Conservation (phyloP, 2,329 filamentous ascomycete genomes). For the Emergomyces orientalis region DNA sequence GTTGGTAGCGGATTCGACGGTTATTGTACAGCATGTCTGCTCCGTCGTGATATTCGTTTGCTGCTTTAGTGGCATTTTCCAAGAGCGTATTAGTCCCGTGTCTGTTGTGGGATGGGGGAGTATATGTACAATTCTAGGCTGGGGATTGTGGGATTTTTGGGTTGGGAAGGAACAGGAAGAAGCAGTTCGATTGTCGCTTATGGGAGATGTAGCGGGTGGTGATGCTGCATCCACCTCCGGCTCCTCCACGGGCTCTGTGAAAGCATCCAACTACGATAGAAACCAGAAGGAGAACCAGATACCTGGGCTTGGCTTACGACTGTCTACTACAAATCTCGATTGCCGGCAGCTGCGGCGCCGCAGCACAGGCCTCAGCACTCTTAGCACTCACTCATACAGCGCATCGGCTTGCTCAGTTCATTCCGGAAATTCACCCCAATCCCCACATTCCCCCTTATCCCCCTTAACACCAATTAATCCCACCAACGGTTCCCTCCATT, state of each 20-base stretch:
- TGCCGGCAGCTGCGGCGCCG: slow-evolving; percentile 22
- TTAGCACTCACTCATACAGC: slow-evolving; percentile 43
- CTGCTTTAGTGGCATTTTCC: slow-evolving; percentile 83
- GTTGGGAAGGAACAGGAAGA: slow-evolving; percentile 58
- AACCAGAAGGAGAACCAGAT: slow-evolving; percentile 24
- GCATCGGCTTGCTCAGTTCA: slow-evolving; percentile 49
- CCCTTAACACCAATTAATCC: slow-evolving; percentile 17
- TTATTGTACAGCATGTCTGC: slow-evolving; percentile 94
- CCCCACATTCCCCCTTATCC: slow-evolving; percentile 20
- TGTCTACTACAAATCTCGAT: slow-evolving; percentile 30
- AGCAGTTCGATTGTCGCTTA: slow-evolving; percentile 27
- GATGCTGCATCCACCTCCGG: slow-evolving; percentile 8
- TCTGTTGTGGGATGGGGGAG: slow-evolving; percentile 79
- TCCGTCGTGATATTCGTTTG: slow-evolving; percentile 91
- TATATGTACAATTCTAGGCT: slow-evolving; percentile 72
- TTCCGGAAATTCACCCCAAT: slow-evolving; percentile 32
- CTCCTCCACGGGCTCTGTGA: slow-evolving; percentile 19
- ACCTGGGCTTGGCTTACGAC: slow-evolving; percentile 37
- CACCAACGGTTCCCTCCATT: slow-evolving; percentile 16
- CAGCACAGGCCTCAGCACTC: slow-evolving; percentile 27
- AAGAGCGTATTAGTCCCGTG: slow-evolving; percentile 80
- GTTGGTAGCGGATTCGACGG: slow-evolving; percentile 84
- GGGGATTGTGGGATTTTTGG: slow-evolving; percentile 90
- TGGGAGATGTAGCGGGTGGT: slow-evolving; percentile 23
- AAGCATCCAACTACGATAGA: slow-evolving; percentile 18